phyloP scores from a whole-genome alignment of 192 early-diverging fungal genomes.

The Linnemannia elongata region DNA sequence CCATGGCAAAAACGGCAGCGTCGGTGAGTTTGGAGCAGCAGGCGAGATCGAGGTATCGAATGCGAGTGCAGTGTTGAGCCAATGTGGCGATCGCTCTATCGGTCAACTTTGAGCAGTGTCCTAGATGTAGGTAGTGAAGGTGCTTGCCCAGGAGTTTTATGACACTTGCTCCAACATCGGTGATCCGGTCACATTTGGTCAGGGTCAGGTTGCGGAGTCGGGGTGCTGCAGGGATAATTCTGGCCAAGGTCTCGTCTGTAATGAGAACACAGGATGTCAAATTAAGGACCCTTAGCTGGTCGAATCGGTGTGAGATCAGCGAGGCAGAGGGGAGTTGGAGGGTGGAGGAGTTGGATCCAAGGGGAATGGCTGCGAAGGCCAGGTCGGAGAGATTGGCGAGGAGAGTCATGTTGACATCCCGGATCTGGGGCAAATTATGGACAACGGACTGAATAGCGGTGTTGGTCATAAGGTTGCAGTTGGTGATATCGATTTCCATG shows the following conservation, averaged over 20 bases:
- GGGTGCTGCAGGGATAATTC: constrained; percentile 63
- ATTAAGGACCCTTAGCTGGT: constrained; percentile 69
- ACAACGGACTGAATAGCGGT: constrained; percentile 59
- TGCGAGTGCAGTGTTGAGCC: constrained; percentile 62
- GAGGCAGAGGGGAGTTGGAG: constrained; percentile 4
- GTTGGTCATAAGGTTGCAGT: constrained; percentile 65
- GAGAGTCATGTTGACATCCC: constrained; percentile 64
- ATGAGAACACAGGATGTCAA: constrained; percentile 60
- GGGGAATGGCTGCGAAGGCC: constrained; percentile 49
- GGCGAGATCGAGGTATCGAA: constrained; percentile 71
- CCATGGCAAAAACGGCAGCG: constrained; percentile 63
- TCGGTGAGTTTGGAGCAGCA: constrained; percentile 69
- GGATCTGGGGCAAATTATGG: constrained; percentile 58
- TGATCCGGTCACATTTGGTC: constrained; percentile 68
- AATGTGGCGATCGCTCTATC: constrained; percentile 64
- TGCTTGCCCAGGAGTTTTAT: constrained; percentile 67
- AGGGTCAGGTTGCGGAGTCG: constrained; percentile 68
- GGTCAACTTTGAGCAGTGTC: constrained; percentile 68
- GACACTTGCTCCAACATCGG: constrained; percentile 61
- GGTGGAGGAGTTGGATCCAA: constrained; percentile 10
- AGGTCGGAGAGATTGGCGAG: constrained; percentile 53
- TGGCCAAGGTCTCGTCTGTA: constrained; percentile 62
- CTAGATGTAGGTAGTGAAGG: constrained; percentile 71
- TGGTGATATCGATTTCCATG: constrained; percentile 69
- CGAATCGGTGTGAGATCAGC: constrained; percentile 36